These are phyloP conservation scores for Apiotrichum gracile DNA, from an alignment of 1,284 basidiomycete species.

Conservation along the genomic window DNA sequence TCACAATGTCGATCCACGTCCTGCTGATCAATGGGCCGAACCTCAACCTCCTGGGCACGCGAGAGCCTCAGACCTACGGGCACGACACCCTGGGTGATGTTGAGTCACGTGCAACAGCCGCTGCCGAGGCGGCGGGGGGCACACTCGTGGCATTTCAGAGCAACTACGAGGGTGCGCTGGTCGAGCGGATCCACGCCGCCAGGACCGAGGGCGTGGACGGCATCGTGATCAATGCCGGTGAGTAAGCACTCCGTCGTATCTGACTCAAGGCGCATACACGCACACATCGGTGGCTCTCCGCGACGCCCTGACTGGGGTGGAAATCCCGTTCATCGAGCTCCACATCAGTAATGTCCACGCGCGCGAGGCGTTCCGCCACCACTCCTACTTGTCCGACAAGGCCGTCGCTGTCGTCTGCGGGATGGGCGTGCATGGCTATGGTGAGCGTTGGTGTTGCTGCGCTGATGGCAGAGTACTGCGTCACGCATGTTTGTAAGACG, in stretches of 20 bases:
- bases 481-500: no score
- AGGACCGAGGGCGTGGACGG: constrained; percentile 28
- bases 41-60: constrained; percentile 41
- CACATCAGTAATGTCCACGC: constrained; percentile 45
- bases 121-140: constrained; percentile 13
- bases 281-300: constrained; percentile 41
- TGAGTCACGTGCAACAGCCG: constrained; percentile 10
- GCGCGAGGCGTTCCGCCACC: constrained; percentile 42
- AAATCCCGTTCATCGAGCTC: constrained; percentile 42
- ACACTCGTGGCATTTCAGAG: constrained; percentile 33
- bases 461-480: no score
- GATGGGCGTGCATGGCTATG: no score
- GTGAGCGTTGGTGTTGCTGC: no score
- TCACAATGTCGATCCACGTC: no score
- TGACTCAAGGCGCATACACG: constrained; percentile 20
- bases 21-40: constrained; percentile 42
- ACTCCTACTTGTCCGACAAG: constrained; percentile 38
- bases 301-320: constrained; percentile 35
- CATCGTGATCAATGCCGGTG: constrained; percentile 42
- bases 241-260: neutral
- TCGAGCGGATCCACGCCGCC: constrained; percentile 42
- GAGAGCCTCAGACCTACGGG: constrained; percentile 46
- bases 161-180: constrained; percentile 41
- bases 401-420: constrained; percentile 33
- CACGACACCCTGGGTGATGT: constrained; percentile 36